phyloP scores from a whole-genome alignment of 148 eudicot species.

The Chenopodium album region DNA sequence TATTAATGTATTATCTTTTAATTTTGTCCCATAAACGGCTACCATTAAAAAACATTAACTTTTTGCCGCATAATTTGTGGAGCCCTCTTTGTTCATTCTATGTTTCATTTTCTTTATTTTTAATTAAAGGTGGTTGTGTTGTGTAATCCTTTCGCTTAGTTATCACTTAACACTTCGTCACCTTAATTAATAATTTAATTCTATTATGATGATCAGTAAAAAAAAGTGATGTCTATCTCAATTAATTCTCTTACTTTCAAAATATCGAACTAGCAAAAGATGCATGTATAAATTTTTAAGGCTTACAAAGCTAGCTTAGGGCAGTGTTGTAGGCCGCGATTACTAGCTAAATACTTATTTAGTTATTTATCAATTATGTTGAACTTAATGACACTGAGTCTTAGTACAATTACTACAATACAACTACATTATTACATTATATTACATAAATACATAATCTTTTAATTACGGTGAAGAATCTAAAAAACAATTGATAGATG shows the following conservation, averaged over 20 bases:
- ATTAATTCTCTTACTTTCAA: too few relatives aligned
- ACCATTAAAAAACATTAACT: conserved; percentile 15
- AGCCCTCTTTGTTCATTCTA: conserved; percentile 8
- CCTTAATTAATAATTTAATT: too few relatives aligned
- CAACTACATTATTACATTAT: too few relatives aligned
- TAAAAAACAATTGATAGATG: too few relatives aligned
- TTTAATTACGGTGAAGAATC: too few relatives aligned
- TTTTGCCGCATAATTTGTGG: conserved; percentile 15
- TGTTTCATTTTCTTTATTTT: background rate
- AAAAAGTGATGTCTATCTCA: background rate
- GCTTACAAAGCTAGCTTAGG: too few relatives aligned
- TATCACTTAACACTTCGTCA: background rate
- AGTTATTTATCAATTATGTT: too few relatives aligned
- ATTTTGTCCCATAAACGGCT: conserved; percentile 15
- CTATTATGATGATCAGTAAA: background rate
- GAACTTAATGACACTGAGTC: background rate
- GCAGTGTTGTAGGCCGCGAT: too few relatives aligned
- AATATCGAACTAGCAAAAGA: too few relatives aligned
- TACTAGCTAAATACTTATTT: too few relatives aligned
- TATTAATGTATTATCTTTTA: background rate
- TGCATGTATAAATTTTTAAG: too few relatives aligned
- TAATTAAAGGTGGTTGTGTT: background rate
- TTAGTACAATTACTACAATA: background rate
- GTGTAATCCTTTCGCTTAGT: conserved; percentile 2
- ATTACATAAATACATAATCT: too few relatives aligned